Evolutionary conservation across 1,284 basidiomycete species (phyloP), one percentile per base, ranked within the genome.

Genomic region (Cronartium ribicola): DNA sequence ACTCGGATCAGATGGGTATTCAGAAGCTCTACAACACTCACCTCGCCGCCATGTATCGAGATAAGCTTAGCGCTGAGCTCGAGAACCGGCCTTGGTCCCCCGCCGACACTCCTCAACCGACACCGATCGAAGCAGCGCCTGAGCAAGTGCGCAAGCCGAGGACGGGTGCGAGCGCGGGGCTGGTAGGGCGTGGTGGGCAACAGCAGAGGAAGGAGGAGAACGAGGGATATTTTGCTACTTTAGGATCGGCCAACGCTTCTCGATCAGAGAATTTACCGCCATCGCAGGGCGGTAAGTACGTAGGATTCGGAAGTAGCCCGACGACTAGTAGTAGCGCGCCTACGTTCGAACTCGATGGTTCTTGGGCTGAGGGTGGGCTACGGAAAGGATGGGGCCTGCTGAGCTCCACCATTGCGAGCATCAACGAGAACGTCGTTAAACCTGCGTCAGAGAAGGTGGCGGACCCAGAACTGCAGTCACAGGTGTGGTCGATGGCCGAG

Each of bases 281-380:
- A 37, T 90, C 89, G 1, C 91, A 92, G 82, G 91, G 91, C 66
- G 91, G 91, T 51, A 86, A 87, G 59, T 93, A 93, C 81, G 86
- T 88, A 77, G 91, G 91, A 14, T 94, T 94, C 80, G 91, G 91
- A 5, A 90, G 82, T 78, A 88, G 88, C 14, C 8, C 22, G 13
- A 59, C 10, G 41, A 41, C 10, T 41, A 43, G 4, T 68, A 59
- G 67, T 41, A n/a, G n/a, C n/a, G n/a, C n/a, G n/a, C n/a, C n/a
- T 48, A 10, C 46, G n/a, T 48, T 48, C 46, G n/a, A n/a, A n/a
- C n/a, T n/a, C n/a, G n/a, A 65, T 46, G 62, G 43, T 0, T 6
- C 62, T 6, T 20, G 51, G 4, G 20, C 40, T 39, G 14, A 14
- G 5, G 51, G 46, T 20, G 70, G 44, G 0, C 10, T 72, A 5